Base-by-base conservation (phyloP, 2,329 filamentous ascomycete species). In the Aspergillus ustus region DNA sequence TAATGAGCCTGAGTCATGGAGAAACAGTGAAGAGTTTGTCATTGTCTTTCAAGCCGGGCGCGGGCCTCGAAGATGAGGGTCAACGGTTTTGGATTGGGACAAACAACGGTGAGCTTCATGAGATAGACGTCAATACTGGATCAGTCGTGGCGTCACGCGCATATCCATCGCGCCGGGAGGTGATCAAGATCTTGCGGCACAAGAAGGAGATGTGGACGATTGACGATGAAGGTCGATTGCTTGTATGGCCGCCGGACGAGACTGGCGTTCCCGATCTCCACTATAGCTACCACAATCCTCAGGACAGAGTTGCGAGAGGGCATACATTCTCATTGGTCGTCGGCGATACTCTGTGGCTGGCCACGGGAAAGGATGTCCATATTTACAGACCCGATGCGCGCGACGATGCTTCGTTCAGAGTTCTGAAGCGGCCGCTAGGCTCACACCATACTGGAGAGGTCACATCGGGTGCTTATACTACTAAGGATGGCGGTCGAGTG, bases 201-300 rank as follows among this genome's bases (percentile, higher is more conserved):
- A 89, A 87, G 64, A 92, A 92, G 67, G 91, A 97, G 71, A 86
- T 99, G 74, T 99, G 95, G 95, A 93, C 93, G 0, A 77, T 99
- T 52, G 95, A 98, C 73, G 93, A 97, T 66, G 88, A 90, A 51
- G 95, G 95, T 11, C 91, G 90, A 50, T 80, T 99, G 15, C 88
- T 92, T 67, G 86, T 98, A 5, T 99, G 95, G 95, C 88, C 87
- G 1, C 89, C 93, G 4, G 91, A 93, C 69, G 83, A 87, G 50
- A 86, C 86, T 6, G 89, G 90, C 0, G 84, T 89, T 29, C 93
- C 93, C 1, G 94, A 87, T 63, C 78, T 98, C 31, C 85, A 87
- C 59, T 87, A 88, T 60, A 89, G 86, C 58, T 92, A 92, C 22
- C 89, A 91, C 69, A 89, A 87, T 43, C 75, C 78, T 1, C 73